These are phyloP conservation scores for Cordyceps javanica DNA, from an alignment of 2,329 filamentous ascomycete genomes.

Conservation along the genomic window DNA sequence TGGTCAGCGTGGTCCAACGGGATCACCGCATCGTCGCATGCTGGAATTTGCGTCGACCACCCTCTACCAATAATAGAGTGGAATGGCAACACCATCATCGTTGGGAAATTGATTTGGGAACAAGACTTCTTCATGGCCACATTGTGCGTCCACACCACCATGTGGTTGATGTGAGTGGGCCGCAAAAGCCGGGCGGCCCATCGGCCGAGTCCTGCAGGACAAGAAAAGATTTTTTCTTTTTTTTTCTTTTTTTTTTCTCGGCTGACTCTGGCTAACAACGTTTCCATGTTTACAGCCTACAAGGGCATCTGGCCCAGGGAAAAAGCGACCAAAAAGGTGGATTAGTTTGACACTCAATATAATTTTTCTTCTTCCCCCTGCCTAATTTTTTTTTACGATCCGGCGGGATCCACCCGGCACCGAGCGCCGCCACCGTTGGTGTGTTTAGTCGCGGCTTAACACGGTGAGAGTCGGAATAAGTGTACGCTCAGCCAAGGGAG, in stretches of 20 bases:
- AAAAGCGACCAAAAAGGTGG: neutral
- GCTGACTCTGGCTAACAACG: neutral
- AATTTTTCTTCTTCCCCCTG: neutral
- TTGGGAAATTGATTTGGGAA: neutral
- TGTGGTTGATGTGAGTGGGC: neutral
- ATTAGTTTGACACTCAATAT: too few species aligned
- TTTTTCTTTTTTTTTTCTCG: too few species aligned
- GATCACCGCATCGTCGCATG: neutral
- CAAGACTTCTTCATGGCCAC: too few species aligned
- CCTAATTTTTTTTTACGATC: neutral
- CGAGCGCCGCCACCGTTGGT: neutral
- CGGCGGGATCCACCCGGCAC: neutral
- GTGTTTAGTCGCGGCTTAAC: conserved; percentile 6
- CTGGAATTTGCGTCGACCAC: neutral
- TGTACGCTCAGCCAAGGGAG: neutral
- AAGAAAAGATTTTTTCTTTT: neutral
- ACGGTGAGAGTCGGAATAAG: conserved; percentile 9
- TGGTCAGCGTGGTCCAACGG: neutral
- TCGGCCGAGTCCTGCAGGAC: neutral
- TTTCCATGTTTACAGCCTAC: conserved; percentile 3
- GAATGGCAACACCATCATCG: neutral
- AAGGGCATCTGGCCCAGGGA: neutral
- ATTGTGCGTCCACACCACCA: neutral
- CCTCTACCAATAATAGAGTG: neutral
- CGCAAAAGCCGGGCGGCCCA: neutral